Evolutionary conservation across 2,329 filamentous ascomycete species (phyloP), one percentile per base, ranked within the genome.

Genomic region (Aspergillus ochraceoroseus): DNA sequence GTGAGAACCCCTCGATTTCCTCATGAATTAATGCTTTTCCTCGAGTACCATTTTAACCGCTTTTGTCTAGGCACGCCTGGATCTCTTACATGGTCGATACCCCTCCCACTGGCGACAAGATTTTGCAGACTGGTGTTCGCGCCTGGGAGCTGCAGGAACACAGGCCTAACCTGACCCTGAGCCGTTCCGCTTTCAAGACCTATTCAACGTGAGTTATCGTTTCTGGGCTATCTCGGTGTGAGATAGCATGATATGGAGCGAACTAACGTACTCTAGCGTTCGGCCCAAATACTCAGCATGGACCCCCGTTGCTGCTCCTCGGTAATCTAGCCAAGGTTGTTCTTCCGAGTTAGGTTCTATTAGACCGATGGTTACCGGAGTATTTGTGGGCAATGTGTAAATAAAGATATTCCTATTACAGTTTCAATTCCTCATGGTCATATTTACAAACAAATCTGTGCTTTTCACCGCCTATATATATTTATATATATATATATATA

Each of bases 21-120:
- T 25, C 6, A 13, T 17, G n/a, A 9, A 15, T 31, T 17, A 7
- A 11, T 17, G 7, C 2, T 17, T 23, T n/a, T 15, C 14, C 19
- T 15, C 19, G 17, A 23, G 22, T 7, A 15, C 9, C 8, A 2
- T 9, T 12, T 28, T 35, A 34, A 31, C 26, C 36, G 13, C 29
- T 20, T 25, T 3, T 4, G 5, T 34, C 12, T 34, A 80, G 77
- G 92, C 92, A 96, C 71, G 87, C 86, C 19, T 98, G 92, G 92
- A 88, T 98, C 56, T 87, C 87, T 52, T 96, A 98, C 71, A 73
- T 82, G 70, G 82, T 95, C 57, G 88, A 96, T 68, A 85, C 85
- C 68, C 81, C 90, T 25, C 92, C 92, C 1, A 78, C 74, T 25
- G 68, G 83, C 59, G 92, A 98, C 64, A 71, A 81, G 37, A 66